Evolutionary conservation across 345 rosid genomes (phyloP).

Genomic region (Sisymbrium irio): DNA sequence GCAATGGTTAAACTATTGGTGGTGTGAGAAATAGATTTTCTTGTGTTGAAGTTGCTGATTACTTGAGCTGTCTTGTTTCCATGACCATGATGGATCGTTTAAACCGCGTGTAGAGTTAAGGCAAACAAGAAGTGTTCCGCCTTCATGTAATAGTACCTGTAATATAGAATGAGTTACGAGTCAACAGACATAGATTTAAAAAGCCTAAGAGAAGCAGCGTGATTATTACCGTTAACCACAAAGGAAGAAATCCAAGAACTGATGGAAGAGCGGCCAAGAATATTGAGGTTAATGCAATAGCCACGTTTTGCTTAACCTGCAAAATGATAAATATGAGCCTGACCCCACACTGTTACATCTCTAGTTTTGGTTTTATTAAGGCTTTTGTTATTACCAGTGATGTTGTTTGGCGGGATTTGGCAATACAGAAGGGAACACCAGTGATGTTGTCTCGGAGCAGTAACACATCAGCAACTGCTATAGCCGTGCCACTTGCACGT

Average conservation of each 20-base stretch:
- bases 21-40: too few species aligned
- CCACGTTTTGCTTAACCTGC: slow-evolving; percentile 88
- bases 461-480: slow-evolving; percentile 76
- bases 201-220: neutral
- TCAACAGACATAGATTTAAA: neutral
- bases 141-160: slow-evolving; percentile 90
- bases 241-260: slow-evolving; percentile 72
- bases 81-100: slow-evolving; percentile 69
- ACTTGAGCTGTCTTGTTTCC: slow-evolving; percentile 48
- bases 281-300: slow-evolving; percentile 64
- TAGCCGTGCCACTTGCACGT: slow-evolving; percentile 87
- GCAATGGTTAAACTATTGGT: too few species aligned
- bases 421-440: slow-evolving; percentile 78
- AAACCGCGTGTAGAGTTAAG: slow-evolving; percentile 72
- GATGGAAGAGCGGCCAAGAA: slow-evolving; percentile 75
- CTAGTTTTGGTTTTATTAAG: neutral
- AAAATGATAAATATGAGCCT: neutral
- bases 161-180: neutral
- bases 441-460: slow-evolving; percentile 66
- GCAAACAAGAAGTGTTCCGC: slow-evolving; percentile 83
- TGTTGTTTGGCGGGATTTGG: slow-evolving; percentile 77
- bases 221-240: slow-evolving; percentile 67
- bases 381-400: slow-evolving; percentile 44
- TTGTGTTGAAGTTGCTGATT: too few species aligned
- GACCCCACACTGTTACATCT: neutral